These are phyloP conservation scores for Nakaseomyces kungkrabaensis DNA, from an alignment of 1,139 yeast species.

Conservation along the genomic window DNA sequence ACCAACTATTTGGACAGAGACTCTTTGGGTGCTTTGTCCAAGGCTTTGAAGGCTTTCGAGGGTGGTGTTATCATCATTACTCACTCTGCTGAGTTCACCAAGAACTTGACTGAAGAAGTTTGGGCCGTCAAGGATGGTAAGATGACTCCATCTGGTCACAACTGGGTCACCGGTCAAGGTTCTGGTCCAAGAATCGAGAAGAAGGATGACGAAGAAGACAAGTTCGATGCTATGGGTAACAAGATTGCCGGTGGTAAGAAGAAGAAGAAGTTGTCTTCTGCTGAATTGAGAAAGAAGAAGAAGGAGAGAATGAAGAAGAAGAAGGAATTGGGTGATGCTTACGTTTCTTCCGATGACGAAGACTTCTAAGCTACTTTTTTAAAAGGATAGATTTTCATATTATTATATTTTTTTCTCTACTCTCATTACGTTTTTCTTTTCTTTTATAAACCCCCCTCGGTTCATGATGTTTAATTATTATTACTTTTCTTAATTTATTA, in stretches of 20 bases:
- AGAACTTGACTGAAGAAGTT: constrained; percentile 97
- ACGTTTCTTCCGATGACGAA: constrained; percentile 85
- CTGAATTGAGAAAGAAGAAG: constrained; percentile 99
- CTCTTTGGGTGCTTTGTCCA: constrained; percentile 98
- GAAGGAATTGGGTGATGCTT: constrained; percentile 99
- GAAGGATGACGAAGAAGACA: constrained; percentile 95
- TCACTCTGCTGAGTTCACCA: constrained; percentile 99
- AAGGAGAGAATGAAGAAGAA: constrained; percentile 99
- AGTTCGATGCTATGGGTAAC: constrained; percentile 99
- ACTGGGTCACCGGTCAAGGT: constrained; percentile 99
- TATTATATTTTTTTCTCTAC: background rate
- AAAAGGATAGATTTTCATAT: background rate
- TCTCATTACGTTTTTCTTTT: background rate
- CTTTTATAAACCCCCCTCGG: background rate
- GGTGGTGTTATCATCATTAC: constrained; percentile 99
- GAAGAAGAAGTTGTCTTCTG: constrained; percentile 96
- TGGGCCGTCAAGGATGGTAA: constrained; percentile 98
- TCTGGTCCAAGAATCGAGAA: constrained; percentile 97
- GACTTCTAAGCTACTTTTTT: background rate
- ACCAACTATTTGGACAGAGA: constrained; percentile 99
- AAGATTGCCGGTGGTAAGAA: constrained; percentile 93
- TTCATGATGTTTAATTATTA: constrained; percentile 8
- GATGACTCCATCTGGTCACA: constrained; percentile 99
- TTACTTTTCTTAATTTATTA: constrained; percentile 7
- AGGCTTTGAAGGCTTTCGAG: constrained; percentile 96